Evolutionary conservation across 2,329 filamentous ascomycete species (phyloP).

Genomic region (Penicillium expansum): DNA sequence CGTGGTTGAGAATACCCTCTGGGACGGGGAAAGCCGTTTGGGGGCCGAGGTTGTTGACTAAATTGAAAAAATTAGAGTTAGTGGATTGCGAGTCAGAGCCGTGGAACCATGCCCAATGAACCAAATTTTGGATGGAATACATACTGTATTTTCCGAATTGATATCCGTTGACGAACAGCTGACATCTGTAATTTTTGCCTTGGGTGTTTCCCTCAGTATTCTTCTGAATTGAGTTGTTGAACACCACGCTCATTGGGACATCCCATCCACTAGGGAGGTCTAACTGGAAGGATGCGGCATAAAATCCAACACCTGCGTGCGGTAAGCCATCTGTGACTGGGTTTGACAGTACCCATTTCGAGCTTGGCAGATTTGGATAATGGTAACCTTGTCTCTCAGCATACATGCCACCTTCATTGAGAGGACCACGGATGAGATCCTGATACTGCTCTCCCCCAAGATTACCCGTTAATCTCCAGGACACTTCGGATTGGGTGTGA

Average conservation of each 20-base stretch:
- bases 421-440: constrained; percentile 50
- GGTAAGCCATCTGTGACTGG: constrained; percentile 35
- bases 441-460: constrained; percentile 53
- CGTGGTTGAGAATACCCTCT: constrained; percentile 52
- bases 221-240: constrained; percentile 27
- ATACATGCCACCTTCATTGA: constrained; percentile 55
- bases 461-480: constrained; percentile 57
- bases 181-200: constrained; percentile 37
- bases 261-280: constrained; percentile 51
- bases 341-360: constrained; percentile 25
- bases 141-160: constrained; percentile 52
- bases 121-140: background rate
- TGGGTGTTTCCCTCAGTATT: background rate
- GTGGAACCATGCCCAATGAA: background rate
- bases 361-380: constrained; percentile 43
- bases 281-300: constrained; percentile 48
- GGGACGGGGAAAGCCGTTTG: constrained; percentile 52
- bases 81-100: background rate
- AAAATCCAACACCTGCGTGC: constrained; percentile 50
- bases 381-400: constrained; percentile 55
- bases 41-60: constrained; percentile 51
- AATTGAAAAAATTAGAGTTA: background rate
- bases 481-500: constrained; percentile 26
- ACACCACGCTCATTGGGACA: constrained; percentile 51
- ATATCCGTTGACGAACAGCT: constrained; percentile 53